Conservation (phyloP, 306 rosid genomes). For the Urtica urens region DNA sequence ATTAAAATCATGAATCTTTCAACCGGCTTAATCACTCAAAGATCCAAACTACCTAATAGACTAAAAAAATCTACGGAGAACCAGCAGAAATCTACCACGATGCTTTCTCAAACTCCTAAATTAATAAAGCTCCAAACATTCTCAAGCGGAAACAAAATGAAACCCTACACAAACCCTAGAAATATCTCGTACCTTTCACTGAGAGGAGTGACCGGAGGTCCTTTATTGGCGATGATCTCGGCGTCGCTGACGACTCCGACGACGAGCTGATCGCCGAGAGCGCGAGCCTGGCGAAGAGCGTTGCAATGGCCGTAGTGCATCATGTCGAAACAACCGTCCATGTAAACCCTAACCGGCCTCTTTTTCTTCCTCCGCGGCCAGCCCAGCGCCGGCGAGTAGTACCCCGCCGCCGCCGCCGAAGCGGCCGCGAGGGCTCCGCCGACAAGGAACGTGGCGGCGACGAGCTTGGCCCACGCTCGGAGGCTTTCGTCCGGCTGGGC, state of each 20-base stretch:
- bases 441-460: slow-evolving; percentile 43
- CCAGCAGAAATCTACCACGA: neutral
- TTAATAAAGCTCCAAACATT: neutral
- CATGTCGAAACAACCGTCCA: slow-evolving; percentile 62
- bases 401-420: slow-evolving; percentile 8
- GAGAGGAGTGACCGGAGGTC: slow-evolving; percentile 52
- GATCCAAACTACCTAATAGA: neutral
- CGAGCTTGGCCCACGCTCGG: slow-evolving; percentile 37
- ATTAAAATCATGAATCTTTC: neutral
- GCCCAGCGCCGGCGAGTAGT: slow-evolving; percentile 25
- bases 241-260: slow-evolving; percentile 54
- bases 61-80: neutral
- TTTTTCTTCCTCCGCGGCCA: slow-evolving; percentile 36
- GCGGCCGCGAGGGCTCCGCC: slow-evolving; percentile 45
- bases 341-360: slow-evolving; percentile 46
- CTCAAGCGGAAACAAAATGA: neutral
- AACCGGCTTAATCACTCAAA: no score
- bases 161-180: neutral
- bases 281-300: slow-evolving; percentile 60
- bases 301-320: slow-evolving; percentile 68
- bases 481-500: slow-evolving; percentile 19
- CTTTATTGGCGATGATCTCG: slow-evolving; percentile 45
- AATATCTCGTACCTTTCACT: slow-evolving; percentile 27
- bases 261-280: slow-evolving; percentile 47
- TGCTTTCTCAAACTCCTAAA: neutral